Conservation (phyloP, 441 rosid species). For the Jatropha podagrica region DNA sequence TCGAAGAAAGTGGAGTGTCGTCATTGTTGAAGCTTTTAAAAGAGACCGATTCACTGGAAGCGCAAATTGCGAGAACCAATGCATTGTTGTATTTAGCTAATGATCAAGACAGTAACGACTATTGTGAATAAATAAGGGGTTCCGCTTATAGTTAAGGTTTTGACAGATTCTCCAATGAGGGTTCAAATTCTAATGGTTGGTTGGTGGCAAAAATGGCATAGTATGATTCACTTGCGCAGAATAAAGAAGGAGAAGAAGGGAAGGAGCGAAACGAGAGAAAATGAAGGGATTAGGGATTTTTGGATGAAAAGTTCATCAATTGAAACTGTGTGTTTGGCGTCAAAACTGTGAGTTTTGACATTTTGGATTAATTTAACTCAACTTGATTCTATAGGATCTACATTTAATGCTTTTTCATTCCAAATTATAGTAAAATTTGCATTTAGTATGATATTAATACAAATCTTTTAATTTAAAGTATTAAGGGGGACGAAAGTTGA, state of each 20-base stretch:
- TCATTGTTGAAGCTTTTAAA: constrained; percentile 52
- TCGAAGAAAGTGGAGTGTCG: constrained; percentile 54
- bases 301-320: too few relatives aligned
- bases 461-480: too few relatives aligned
- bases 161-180: constrained; percentile 45
- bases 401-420: too few relatives aligned
- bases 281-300: too few relatives aligned
- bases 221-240: constrained; percentile 41
- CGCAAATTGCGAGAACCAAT: constrained; percentile 47
- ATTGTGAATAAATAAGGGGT: constrained; percentile 45
- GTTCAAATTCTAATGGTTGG: constrained; percentile 46
- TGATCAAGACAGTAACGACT: constrained; percentile 38
- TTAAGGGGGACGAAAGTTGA: too few relatives aligned
- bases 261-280: too few relatives aligned
- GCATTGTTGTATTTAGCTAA: constrained; percentile 42
- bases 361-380: too few relatives aligned
- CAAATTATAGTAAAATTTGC: too few relatives aligned
- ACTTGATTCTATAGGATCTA: too few relatives aligned
- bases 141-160: constrained; percentile 45
- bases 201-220: constrained; percentile 54
- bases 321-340: too few relatives aligned
- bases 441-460: too few relatives aligned
- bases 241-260: neutral
- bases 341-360: too few relatives aligned
- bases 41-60: constrained; percentile 44